A percentile compares a stretch with the other conserved stretches of the same genome.
Conservation (phyloP, 2,329 filamentous ascomycete species). For the Herpomyces periplanetae region DNA sequence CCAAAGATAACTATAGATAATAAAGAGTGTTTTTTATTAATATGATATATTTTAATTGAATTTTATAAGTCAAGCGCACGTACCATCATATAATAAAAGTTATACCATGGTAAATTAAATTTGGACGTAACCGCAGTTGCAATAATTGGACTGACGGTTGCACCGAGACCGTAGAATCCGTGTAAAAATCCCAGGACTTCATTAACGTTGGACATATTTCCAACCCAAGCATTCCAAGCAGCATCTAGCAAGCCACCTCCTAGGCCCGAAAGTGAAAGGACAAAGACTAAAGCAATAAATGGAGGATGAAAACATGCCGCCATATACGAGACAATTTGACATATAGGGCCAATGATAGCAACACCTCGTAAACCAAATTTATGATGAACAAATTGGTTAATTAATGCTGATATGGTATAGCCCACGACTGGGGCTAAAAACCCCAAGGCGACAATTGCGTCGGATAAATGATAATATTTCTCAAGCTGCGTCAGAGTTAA, state of each 20-base stretch:
- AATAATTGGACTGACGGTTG: slow-evolving; percentile 23
- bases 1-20: slow-evolving; percentile 11
- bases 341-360: slow-evolving; percentile 19
- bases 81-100: slow-evolving; percentile 38
- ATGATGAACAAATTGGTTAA: slow-evolving; percentile 23
- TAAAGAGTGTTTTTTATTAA: background rate
- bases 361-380: slow-evolving; percentile 27
- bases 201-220: slow-evolving; percentile 31
- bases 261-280: slow-evolving; percentile 23
- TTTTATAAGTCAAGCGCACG: slow-evolving; percentile 4
- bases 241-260: slow-evolving; percentile 26
- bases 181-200: slow-evolving; percentile 33
- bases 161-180: slow-evolving; percentile 28
- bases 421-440: slow-evolving; percentile 25
- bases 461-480: slow-evolving; percentile 18
- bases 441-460: slow-evolving; percentile 21
- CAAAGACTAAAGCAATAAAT: slow-evolving; percentile 21
- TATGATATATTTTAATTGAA: slow-evolving; percentile 1
- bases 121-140: slow-evolving; percentile 31
- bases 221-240: slow-evolving; percentile 20
- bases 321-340: slow-evolving; percentile 22
- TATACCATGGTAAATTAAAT: slow-evolving; percentile 21
- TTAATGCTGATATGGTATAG: slow-evolving; percentile 19
- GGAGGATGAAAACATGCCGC: slow-evolving; percentile 24
- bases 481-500: slow-evolving; percentile 13